Conservation (phyloP, 2,329 filamentous ascomycete species). For the Paracoccidioides lutzii region DNA sequence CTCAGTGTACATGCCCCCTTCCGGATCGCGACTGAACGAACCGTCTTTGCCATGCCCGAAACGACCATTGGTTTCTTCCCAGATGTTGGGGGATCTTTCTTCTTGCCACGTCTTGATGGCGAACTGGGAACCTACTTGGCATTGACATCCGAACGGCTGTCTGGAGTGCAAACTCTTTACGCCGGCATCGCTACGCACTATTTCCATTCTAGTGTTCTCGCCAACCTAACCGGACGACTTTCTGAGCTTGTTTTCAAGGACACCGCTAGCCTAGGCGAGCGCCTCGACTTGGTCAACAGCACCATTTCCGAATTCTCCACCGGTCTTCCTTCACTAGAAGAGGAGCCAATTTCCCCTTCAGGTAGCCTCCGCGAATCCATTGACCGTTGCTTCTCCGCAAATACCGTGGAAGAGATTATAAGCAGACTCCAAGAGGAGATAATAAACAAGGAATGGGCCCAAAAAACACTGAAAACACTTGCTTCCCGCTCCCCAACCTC, state of each 20-base stretch:
- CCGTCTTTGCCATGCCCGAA: conserved; percentile 95
- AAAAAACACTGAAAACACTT: conserved; percentile 62
- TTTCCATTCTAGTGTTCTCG: conserved; percentile 76
- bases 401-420: conserved; percentile 58
- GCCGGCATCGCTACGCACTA: conserved; percentile 92
- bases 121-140: conserved; percentile 82
- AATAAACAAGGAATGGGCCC: conserved; percentile 58
- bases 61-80: conserved; percentile 98
- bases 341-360: conserved; percentile 52
- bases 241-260: conserved; percentile 84
- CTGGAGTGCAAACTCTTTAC: conserved; percentile 77
- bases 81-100: conserved; percentile 93
- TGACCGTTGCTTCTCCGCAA: conserved; percentile 65
- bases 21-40: conserved; percentile 90
- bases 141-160: conserved; percentile 72
- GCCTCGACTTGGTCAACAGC: conserved; percentile 61
- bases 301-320: conserved; percentile 89
- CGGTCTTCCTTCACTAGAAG: conserved; percentile 50
- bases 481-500: conserved; percentile 70
- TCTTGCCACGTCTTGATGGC: conserved; percentile 80
- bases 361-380: conserved; percentile 66
- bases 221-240: conserved; percentile 68
- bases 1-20: conserved; percentile 91
- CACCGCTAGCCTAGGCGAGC: conserved; percentile 48
- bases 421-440: conserved; percentile 46